Evolutionary conservation across 78 protist genomes (phyloP).

Genomic region (Planoprotostelium fungivorum): DNA sequence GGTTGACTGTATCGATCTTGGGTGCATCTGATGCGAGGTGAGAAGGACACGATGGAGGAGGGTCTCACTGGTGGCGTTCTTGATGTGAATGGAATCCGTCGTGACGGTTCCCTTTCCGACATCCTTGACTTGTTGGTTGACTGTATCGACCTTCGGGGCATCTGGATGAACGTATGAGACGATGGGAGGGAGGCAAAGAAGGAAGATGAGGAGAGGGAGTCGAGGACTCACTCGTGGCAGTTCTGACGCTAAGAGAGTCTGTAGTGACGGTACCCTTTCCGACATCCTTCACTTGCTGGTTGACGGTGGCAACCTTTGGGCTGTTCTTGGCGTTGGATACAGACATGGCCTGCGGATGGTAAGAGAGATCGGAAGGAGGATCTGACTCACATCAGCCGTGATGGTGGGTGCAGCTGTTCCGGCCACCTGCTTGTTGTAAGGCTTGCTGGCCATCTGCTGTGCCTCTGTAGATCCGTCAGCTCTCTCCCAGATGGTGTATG

Average conservation of each 20-base stretch:
- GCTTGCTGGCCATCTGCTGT: neutral
- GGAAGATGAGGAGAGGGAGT: no score
- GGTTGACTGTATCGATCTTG: constrained; percentile 19
- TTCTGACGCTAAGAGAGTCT: neutral
- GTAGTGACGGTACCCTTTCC: neutral
- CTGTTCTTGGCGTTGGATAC: constrained; percentile 1
- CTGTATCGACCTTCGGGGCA: constrained; percentile 39
- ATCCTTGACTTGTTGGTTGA: constrained; percentile 47
- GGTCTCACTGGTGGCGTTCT: constrained; percentile 9
- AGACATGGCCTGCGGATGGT: neutral
- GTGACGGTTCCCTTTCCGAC: neutral
- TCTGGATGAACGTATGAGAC: no score
- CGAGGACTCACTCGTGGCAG: constrained; percentile 1
- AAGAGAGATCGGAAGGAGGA: neutral
- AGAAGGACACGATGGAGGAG: no score
- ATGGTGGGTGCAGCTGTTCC: neutral
- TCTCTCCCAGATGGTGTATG: neutral
- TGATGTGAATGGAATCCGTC: neutral
- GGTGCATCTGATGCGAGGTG: constrained; percentile 41
- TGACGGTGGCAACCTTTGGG: constrained; percentile 33
- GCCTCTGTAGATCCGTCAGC: neutral
- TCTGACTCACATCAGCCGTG: neutral
- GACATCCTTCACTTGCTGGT: constrained; percentile 36
- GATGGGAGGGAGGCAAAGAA: neutral
- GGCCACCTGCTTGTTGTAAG: neutral